Evolutionary conservation across 1,139 yeast species (phyloP), one percentile per base, ranked within the genome.

Genomic region (Candida frijolesensis): DNA sequence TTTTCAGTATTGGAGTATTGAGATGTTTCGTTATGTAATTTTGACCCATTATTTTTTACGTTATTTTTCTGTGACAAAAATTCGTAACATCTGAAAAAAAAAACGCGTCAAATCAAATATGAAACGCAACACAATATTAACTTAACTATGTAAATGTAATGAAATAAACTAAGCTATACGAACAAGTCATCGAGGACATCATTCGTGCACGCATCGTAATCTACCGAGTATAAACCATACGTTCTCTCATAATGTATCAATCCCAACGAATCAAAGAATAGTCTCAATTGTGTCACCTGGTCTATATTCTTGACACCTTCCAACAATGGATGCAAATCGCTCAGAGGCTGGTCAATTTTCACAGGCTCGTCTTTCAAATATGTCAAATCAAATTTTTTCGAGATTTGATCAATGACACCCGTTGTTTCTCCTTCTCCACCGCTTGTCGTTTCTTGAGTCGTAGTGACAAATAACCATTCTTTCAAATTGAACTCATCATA

Each of bases 391-490:
- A 74, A 74, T 44, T 70, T 67, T 22, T 64, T 62, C 2, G 83
- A 69, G 10, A 84, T 76, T 55, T 71, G 72, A 57, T 83, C 88
- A 34, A 80, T 68, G 18, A 82, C 58, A 19, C 44, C 27, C 8
- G 46, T 22, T 0, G 85, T 70, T 46, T 73, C 63, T 25, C 10
- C 29, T 25, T 25, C 29, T 2, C 29, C 38, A 16, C 38, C 19
- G 8, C 9, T 25, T 57, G 77, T 79, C 32, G 83, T 84, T 56
- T 87, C 91, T 37, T 86, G 79, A 22, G 82, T 84, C 57, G 87
- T 89, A 33, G 86, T 79, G 12, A 92, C 80, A 65, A 90, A 94
- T 1, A 92, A 72, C 98, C 98, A 94, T 60, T 89, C 94, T 57
- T 82, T 78, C 57, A 87, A 67, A 60, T 85, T 86, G 66, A 94